Evolutionary conservation across 768 basidiomycete genomes (phyloP), one percentile per base, ranked within the genome.

Genomic region (Pholiota microspora): DNA sequence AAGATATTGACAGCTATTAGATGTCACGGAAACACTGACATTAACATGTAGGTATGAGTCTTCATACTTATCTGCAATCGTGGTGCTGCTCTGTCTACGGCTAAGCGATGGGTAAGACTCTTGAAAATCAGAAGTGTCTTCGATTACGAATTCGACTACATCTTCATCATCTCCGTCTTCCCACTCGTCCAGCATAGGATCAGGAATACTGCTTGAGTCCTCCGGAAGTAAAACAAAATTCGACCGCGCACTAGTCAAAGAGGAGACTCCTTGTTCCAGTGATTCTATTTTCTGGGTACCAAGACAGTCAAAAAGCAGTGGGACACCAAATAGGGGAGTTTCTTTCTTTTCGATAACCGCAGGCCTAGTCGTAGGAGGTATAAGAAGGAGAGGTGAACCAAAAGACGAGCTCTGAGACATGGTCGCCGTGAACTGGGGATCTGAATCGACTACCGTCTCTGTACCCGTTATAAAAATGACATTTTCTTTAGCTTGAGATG

Each of bases 101-200:
- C 21, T 42, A 42, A 21, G 8, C 23, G 21, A 42, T 8, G 21
- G 2, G 10, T 18, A 16, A 18, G 7, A 18, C 21, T 42, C 40
- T 36, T 49, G 32, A 21, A 23, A 13, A 21, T 29, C 28, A 29
- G 13, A 18, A 23, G 28, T 38, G 21, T 13, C 27, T 4, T 44
- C 28, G n/a, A 3, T 32, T 6, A 18, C 27, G 32, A 28, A 44
- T 23, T 51, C 29, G 40, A 28, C 18, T 10, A 52, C 66, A 42
- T 56, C 59, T 57, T 76, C 92, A 59, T 93, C 92, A 60, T 92
- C 90, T 9, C 82, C 88, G 62, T 73, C 83, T 38, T 74, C 81
- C 89, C 90, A 92, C 6, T 84, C 83, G 52, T 69, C 68, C 46
- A 64, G 46, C 12, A 67, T 67, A 8, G 71, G 49, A 47, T 70